These are phyloP conservation scores for Candida sp. DNA, from an alignment of 1,139 yeast genomes.

Conservation along the genomic window DNA sequence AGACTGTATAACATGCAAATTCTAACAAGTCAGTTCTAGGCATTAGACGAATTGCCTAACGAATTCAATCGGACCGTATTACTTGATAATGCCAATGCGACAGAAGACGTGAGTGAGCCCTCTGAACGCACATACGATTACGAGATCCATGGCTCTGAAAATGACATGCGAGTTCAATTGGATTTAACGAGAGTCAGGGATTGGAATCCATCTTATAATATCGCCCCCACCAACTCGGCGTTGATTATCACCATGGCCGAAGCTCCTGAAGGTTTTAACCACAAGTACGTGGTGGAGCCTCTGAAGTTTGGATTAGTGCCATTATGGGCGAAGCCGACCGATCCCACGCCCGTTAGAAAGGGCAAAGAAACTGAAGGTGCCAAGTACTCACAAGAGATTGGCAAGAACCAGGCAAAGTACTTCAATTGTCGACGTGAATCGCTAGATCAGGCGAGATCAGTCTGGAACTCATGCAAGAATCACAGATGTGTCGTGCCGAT, in stretches of 20 bases:
- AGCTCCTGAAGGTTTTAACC: constrained; percentile 10
- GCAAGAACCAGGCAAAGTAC: constrained; percentile 30
- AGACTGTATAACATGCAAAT: constrained; percentile 12
- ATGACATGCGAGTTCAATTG: constrained; percentile 10
- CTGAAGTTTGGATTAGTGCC: constrained; percentile 51
- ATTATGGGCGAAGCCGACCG: constrained; percentile 43
- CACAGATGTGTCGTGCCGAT: constrained; percentile 75
- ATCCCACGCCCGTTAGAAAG: constrained; percentile 26
- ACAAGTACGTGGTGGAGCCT: constrained; percentile 32
- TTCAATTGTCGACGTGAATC: constrained; percentile 74
- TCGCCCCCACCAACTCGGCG: constrained; percentile 45
- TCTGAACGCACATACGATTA: constrained; percentile 7
- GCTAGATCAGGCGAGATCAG: constrained; percentile 39
- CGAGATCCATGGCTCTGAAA: constrained; percentile 8
- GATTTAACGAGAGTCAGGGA: constrained; percentile 11
- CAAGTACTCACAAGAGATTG: constrained; percentile 34
- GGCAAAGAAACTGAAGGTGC: constrained; percentile 21
- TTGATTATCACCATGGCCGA: constrained; percentile 30
- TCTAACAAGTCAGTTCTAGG: constrained; percentile 16
- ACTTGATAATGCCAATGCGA: constrained; percentile 4
- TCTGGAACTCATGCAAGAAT: constrained; percentile 54
- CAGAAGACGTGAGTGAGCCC: not conserved
- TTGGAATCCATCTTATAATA: constrained; percentile 36
- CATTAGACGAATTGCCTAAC: constrained; percentile 33
- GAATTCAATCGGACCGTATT: constrained; percentile 22